Base-by-base conservation (phyloP, 441 rosid genomes). In the Pelargonium australe region DNA sequence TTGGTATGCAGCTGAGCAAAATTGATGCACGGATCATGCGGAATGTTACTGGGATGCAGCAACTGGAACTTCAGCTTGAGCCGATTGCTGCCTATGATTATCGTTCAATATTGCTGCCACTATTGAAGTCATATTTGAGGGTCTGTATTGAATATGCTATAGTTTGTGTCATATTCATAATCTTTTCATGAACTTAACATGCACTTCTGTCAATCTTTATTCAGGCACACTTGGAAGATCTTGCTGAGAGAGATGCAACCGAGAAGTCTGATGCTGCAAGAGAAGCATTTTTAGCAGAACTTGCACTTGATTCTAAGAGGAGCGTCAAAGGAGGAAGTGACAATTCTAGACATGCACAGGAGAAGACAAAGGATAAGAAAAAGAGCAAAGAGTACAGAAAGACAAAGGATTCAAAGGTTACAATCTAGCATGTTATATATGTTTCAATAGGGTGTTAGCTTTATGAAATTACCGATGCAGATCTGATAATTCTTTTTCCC, bases 261-360 rank as follows among this genome's bases (percentile, higher is more conserved):
- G 91, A 91, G 85, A 91, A 87, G 84, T 90, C 99, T 78, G 96
- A 95, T 83, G 99, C 99, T 78, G 99, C 93, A 23, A 82, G 96
- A 68, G 96, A 95, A 80, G 97, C 99, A 51, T 85, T 95, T 77
- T 86, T 95, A 66, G 95, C 87, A 2, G 99, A 95, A 84, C 96
- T 90, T 34, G 99, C 92, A 11, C 92, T 80, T 79, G 97, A 95
- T 84, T 86, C 96, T 70, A 85, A 87, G 81, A 89, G 86, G 81
- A 85, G 75, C 73, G 67, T 75, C 65, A 88, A 71, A 65, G 90
- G 90, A 74, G 86, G 89, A 72, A 85, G 71, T 71, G 89, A 87
- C 77, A 80, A 67, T 78, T 73, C 79, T 13, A 87, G 79, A 80
- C 84, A 82, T 80, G n/a, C 81, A 8, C 89, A 80, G 68, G 97